Conservation (phyloP, 345 rosid genomes). For the Noccaea bulbosa region DNA sequence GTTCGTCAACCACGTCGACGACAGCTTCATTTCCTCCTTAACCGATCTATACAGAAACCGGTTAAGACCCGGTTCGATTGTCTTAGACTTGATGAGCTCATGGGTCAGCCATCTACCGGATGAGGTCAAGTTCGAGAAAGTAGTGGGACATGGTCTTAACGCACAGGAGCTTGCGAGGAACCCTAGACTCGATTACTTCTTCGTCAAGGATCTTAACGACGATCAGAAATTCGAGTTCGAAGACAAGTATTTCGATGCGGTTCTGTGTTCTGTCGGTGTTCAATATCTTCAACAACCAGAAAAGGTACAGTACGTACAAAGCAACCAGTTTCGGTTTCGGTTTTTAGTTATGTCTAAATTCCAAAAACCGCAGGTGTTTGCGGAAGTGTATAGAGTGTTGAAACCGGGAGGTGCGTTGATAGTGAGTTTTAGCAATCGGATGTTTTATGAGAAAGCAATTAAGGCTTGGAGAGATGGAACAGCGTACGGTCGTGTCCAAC, state of each 20-base stretch:
- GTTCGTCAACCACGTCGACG: constrained; percentile 87
- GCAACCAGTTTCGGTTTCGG: neutral
- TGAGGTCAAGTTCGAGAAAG: constrained; percentile 65
- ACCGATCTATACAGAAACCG: constrained; percentile 66
- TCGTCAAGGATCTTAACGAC: constrained; percentile 64
- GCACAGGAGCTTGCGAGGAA: constrained; percentile 79
- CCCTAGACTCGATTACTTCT: constrained; percentile 46
- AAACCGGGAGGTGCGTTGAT: constrained; percentile 81
- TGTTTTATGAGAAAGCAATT: constrained; percentile 91
- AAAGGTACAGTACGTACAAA: constrained; percentile 65
- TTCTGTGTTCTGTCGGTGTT: constrained; percentile 76
- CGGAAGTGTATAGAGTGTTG: constrained; percentile 70
- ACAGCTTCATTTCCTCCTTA: constrained; percentile 65
- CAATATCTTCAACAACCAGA: constrained; percentile 92
- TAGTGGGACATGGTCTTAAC: constrained; percentile 91
- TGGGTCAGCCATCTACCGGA: constrained; percentile 89
- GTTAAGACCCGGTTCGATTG: constrained; percentile 64
- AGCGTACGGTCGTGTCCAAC: constrained; percentile 66
- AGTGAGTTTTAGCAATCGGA: constrained; percentile 87
- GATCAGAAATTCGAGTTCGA: constrained; percentile 62
- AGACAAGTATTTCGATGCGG: constrained; percentile 69
- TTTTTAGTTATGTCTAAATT: neutral
- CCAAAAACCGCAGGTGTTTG: constrained; percentile 58
- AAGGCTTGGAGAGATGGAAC: constrained; percentile 82
- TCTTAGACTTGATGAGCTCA: constrained; percentile 90